phyloP scores from a whole-genome alignment of 139 green algal genomes.

The Penium margaritaceum region DNA sequence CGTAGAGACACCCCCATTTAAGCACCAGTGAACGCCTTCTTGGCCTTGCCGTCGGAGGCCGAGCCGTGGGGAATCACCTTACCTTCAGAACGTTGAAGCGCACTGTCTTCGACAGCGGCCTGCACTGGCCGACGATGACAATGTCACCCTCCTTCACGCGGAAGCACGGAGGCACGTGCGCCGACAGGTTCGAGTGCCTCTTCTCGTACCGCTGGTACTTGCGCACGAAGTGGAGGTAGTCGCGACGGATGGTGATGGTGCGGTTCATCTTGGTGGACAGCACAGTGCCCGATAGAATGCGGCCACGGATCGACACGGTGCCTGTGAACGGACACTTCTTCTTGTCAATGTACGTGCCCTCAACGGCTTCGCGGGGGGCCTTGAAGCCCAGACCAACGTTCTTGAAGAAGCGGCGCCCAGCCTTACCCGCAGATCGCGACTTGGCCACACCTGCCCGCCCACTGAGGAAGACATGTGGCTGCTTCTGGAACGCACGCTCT shows the following conservation, averaged over 20 bases:
- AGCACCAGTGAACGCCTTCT: too few species aligned
- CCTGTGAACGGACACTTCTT: constrained; percentile 99
- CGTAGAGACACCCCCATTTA: too few species aligned
- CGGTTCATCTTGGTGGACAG: constrained; percentile 94
- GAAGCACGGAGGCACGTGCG: constrained; percentile 93
- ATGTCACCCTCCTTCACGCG: constrained; percentile 86
- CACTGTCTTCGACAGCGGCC: too few species aligned
- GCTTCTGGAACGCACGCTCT: too few species aligned
- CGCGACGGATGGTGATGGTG: constrained; percentile 89
- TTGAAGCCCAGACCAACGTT: constrained; percentile 95
- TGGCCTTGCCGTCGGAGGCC: too few species aligned
- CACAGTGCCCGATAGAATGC: constrained; percentile 87
- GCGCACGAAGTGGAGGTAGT: constrained; percentile 97
- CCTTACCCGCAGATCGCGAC: too few species aligned
- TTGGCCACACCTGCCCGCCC: too few species aligned
- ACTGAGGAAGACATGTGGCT: too few species aligned
- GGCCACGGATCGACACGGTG: constrained; percentile 91
- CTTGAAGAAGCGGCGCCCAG: constrained; percentile 74
- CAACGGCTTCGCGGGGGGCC: constrained; percentile 93
- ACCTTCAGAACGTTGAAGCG: too few species aligned
- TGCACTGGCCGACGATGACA: constrained; percentile 94
- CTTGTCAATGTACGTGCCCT: constrained; percentile 98
- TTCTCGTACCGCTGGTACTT: constrained; percentile 99
- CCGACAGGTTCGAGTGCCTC: constrained; percentile 88
- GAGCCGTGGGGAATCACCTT: too few species aligned